Conservation (phyloP, 257 asterid species). For the Buddleja alternifolia region DNA sequence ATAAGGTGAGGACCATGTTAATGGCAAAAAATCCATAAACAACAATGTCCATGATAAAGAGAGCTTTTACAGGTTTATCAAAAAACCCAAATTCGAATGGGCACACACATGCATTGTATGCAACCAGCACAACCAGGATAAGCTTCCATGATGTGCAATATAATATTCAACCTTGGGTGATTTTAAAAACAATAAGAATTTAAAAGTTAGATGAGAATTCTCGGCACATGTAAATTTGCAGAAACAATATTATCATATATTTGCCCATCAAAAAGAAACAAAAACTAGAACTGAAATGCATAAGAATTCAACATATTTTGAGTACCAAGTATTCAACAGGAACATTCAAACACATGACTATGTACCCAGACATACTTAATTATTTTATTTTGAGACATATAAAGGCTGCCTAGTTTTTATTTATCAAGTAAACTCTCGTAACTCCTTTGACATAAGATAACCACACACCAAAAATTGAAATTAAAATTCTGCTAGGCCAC, state of each 20-base stretch:
- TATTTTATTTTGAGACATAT: too few relatives aligned
- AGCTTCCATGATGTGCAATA: constrained; percentile 32
- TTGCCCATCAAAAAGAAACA: neutral
- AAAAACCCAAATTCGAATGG: constrained; percentile 36
- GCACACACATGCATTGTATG: constrained; percentile 30
- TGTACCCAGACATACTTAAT: too few relatives aligned
- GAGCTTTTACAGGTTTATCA: constrained; percentile 20
- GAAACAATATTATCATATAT: too few relatives aligned
- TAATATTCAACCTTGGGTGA: neutral
- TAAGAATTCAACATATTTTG: too few relatives aligned
- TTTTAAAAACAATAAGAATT: neutral
- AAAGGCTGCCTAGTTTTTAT: too few relatives aligned
- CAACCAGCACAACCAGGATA: constrained; percentile 26
- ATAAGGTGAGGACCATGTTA: constrained; percentile 33
- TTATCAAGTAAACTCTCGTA: too few relatives aligned
- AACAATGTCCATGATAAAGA: constrained; percentile 26
- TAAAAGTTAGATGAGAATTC: neutral
- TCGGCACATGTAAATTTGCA: neutral
- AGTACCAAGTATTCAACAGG: too few relatives aligned
- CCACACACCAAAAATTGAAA: too few relatives aligned
- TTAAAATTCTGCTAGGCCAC: too few relatives aligned
- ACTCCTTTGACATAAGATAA: too few relatives aligned
- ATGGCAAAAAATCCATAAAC: constrained; percentile 36
- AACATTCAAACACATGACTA: too few relatives aligned
- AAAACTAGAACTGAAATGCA: too few relatives aligned